Evolutionary conservation across 2,329 filamentous ascomycete species (phyloP).

Genomic region (Calonectria pseudoreteaudii): DNA sequence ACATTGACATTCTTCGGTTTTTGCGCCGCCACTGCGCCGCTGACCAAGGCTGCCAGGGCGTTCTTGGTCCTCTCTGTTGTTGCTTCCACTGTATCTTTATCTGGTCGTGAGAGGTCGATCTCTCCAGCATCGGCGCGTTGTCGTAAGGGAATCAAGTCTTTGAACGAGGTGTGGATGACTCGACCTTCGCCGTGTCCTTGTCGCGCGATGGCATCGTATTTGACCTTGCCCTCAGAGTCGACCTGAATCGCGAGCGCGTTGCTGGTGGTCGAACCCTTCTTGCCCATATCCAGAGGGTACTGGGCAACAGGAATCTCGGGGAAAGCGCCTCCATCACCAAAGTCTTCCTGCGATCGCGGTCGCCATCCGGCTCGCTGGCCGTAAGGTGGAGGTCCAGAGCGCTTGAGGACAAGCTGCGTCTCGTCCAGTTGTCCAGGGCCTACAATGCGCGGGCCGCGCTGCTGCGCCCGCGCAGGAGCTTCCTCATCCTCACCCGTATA

Average conservation of each 20-base stretch:
- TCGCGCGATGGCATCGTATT: slow-evolving; percentile 94
- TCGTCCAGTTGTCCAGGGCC: slow-evolving; percentile 84
- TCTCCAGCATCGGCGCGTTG: slow-evolving; percentile 95
- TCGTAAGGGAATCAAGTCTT: slow-evolving; percentile 92
- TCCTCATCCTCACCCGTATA: slow-evolving; percentile 93
- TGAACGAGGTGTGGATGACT: slow-evolving; percentile 95
- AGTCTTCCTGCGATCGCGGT: slow-evolving; percentile 89
- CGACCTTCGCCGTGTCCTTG: slow-evolving; percentile 87
- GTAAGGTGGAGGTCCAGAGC: slow-evolving; percentile 87
- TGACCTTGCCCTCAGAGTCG: slow-evolving; percentile 90
- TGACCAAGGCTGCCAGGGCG: slow-evolving; percentile 84
- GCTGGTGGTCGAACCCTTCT: slow-evolving; percentile 77
- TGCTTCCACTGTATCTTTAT: slow-evolving; percentile 83
- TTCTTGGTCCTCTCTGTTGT: slow-evolving; percentile 90
- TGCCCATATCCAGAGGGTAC: slow-evolving; percentile 95
- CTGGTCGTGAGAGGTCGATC: slow-evolving; percentile 86
- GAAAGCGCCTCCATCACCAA: slow-evolving; percentile 95
- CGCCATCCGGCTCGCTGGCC: slow-evolving; percentile 91
- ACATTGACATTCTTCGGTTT: slow-evolving; percentile 95
- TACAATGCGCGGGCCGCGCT: slow-evolving; percentile 85
- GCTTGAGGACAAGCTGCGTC: slow-evolving; percentile 85
- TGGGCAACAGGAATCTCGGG: slow-evolving; percentile 94
- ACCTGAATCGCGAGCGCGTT: slow-evolving; percentile 95
- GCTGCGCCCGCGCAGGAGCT: slow-evolving; percentile 75
- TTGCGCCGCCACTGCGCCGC: slow-evolving; percentile 88